Conservation (phyloP, 352 stramenopile species). For the Phytophthora capsici region DNA sequence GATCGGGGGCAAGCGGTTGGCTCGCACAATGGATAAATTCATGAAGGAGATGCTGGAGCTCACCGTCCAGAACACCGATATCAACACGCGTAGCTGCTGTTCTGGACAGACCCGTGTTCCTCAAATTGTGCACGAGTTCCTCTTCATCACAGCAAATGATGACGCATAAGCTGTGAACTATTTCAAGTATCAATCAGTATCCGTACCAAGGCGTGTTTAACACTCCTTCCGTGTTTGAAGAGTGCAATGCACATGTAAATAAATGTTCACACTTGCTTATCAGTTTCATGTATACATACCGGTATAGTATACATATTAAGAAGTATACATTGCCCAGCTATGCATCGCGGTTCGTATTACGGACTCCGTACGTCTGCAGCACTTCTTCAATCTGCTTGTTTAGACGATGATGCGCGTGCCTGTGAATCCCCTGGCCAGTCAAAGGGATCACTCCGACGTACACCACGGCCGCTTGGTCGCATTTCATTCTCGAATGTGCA, state of each 20-base stretch:
- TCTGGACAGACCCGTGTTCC: slow-evolving; percentile 28
- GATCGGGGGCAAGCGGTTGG: slow-evolving; percentile 18
- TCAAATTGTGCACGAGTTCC: slow-evolving; percentile 37
- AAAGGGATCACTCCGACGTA: not conserved
- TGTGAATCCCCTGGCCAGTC: slow-evolving; percentile 18
- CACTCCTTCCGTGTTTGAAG: not conserved
- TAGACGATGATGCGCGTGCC: slow-evolving; percentile 22
- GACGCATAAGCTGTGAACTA: slow-evolving; percentile 1
- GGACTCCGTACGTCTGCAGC: slow-evolving; percentile 17
- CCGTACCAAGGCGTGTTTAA: not conserved
- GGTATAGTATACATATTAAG: not conserved
- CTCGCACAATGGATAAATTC: slow-evolving; percentile 23
- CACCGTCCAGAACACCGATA: slow-evolving; percentile 12
- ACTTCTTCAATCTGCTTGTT: slow-evolving; percentile 24
- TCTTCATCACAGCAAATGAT: slow-evolving; percentile 20
- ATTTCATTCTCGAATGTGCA: slow-evolving; percentile 33
- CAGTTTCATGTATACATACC: slow-evolving; percentile 8
- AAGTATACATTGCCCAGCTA: slow-evolving; percentile 1
- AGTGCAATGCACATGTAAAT: not conserved
- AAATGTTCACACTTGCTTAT: not conserved
- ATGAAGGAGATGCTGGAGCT: slow-evolving; percentile 17
- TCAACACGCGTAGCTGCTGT: slow-evolving; percentile 20
- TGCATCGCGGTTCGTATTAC: slow-evolving; percentile 1
- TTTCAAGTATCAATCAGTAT: not conserved
- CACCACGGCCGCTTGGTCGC: not conserved